Percentiles rank a stretch among this genome's conserved stretches.
Conservation (phyloP, 768 basidiomycete genomes). For the Leccinum pellstonianum region DNA sequence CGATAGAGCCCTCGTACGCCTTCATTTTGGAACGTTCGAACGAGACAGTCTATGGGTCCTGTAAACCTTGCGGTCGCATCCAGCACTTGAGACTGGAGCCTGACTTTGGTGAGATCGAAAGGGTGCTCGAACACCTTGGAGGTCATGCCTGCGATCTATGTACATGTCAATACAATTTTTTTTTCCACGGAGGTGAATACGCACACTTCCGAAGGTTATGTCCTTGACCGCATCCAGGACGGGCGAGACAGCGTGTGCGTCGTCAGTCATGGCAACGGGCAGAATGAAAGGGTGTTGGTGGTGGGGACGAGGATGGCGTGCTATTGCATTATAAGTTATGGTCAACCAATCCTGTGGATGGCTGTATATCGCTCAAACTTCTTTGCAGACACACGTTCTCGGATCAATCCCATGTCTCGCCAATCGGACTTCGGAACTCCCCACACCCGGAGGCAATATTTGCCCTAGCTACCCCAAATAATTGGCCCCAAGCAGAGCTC, state of each 20-base stretch:
- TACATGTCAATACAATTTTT: background rate
- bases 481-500: background rate
- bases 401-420: slow-evolving; percentile 1
- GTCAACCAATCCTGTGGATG: slow-evolving; percentile 26
- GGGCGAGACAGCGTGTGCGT: slow-evolving; percentile 16
- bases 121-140: slow-evolving; percentile 91
- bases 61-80: slow-evolving; percentile 67
- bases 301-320: slow-evolving; percentile 8
- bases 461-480: background rate
- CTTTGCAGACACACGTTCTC: slow-evolving; percentile 6
- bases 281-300: background rate
- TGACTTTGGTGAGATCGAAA: slow-evolving; percentile 92
- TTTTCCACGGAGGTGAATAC: slow-evolving; percentile 21
- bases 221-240: slow-evolving; percentile 40
- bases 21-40: slow-evolving; percentile 77
- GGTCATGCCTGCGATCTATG: slow-evolving; percentile 78
- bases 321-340: slow-evolving; percentile 27
- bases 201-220: slow-evolving; percentile 56
- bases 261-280: slow-evolving; percentile 22
- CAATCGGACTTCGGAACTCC: slow-evolving; percentile 12
- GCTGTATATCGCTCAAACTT: slow-evolving; percentile 15
- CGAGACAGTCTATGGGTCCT: slow-evolving; percentile 86
- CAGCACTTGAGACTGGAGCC: slow-evolving; percentile 88
- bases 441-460: no score
- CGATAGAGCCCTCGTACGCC: slow-evolving; percentile 85